Conservation (phyloP, 148 eudicot genomes). For the Salicornia ramosissima region DNA sequence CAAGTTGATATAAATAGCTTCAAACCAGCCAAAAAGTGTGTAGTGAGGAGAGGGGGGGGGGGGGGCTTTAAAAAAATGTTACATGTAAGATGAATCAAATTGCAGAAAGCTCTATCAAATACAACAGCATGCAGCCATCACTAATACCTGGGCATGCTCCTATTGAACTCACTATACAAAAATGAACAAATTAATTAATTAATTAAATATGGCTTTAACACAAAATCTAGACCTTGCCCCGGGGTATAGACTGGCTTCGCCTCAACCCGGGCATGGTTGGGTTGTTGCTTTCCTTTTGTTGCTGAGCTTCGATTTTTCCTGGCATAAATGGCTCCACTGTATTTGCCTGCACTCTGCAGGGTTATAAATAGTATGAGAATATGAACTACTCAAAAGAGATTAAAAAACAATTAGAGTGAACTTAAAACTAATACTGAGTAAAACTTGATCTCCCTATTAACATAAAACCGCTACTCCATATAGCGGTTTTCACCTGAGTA, state of each 20-base stretch:
- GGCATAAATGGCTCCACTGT: constrained; percentile 35
- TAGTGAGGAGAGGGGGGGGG: too few species aligned
- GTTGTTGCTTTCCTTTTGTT: constrained; percentile 45
- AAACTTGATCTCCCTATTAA: too few species aligned
- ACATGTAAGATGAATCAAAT: constrained; percentile 6
- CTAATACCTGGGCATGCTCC: constrained; percentile 19
- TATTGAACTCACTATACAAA: constrained; percentile 24
- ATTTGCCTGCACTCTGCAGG: constrained; percentile 43
- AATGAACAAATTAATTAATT: not conserved
- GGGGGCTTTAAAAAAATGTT: constrained; percentile 3
- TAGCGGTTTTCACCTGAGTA: too few species aligned
- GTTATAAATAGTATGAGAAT: too few species aligned
- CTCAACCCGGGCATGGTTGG: constrained; percentile 40
- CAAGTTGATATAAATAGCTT: constrained; percentile 1
- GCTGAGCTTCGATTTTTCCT: constrained; percentile 39
- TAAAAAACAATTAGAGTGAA: too few species aligned
- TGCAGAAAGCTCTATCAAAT: constrained; percentile 11
- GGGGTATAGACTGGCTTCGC: constrained; percentile 83
- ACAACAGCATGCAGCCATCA: constrained; percentile 14
- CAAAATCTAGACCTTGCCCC: constrained; percentile 54
- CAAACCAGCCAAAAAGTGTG: not conserved
- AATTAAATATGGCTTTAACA: constrained; percentile 29
- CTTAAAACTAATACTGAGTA: too few species aligned
- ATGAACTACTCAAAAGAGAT: too few species aligned
- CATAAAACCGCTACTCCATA: too few species aligned